Percentiles rank a stretch among this genome's conserved stretches.
These are phyloP conservation scores for Plasmodium blacklocki DNA, from an alignment of 169 alveolate species.

Conservation along the genomic window DNA sequence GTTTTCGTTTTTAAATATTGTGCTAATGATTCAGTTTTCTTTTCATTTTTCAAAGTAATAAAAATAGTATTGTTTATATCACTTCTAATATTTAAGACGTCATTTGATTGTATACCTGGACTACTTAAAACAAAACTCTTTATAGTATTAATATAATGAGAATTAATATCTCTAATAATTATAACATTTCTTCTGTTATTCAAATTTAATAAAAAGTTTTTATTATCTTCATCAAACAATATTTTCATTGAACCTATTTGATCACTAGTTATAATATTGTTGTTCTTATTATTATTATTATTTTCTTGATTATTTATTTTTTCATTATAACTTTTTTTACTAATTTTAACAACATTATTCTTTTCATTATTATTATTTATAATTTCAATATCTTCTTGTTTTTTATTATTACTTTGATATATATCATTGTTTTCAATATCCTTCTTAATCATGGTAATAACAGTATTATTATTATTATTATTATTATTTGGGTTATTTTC, in stretches of 20 bases:
- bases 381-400: neutral
- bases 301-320: neutral
- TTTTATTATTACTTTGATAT: no score
- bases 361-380: neutral
- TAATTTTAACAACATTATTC: neutral
- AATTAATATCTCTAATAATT: constrained; percentile 56
- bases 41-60: constrained; percentile 69
- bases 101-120: constrained; percentile 50
- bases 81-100: constrained; percentile 42
- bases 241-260: neutral
- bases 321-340: neutral
- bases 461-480: no score
- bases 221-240: constrained; percentile 56
- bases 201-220: constrained; percentile 54
- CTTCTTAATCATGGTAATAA: no score
- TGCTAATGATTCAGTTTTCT: constrained; percentile 65
- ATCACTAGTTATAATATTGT: neutral
- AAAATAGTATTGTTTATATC: constrained; percentile 74
- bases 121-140: constrained; percentile 40
- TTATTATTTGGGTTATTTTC: no score
- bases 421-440: no score
- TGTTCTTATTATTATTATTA: neutral
- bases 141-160: constrained; percentile 52
- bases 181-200: constrained; percentile 66
- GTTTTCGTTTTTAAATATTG: constrained; percentile 69